These are phyloP conservation scores for Ochetophila trinervis DNA, from an alignment of 306 rosid genomes.

Conservation along the genomic window DNA sequence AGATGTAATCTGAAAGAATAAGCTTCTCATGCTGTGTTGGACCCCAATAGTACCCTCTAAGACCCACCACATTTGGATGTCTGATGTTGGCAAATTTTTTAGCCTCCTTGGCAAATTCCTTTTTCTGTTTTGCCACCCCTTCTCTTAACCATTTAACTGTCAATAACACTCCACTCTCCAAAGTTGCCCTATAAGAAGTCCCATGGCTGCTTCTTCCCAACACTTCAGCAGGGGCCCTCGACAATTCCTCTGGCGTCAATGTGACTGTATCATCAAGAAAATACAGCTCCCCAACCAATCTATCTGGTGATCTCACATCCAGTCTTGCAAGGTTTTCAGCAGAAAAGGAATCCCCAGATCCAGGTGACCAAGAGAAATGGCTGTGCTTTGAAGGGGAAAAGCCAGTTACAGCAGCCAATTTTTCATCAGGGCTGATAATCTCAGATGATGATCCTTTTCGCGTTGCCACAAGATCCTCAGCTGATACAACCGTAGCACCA, in stretches of 20 bases:
- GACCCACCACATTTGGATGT: slow-evolving; percentile 93
- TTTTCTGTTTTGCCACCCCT: slow-evolving; percentile 97
- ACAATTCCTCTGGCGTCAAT: slow-evolving; percentile 84
- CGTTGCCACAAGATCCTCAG: slow-evolving; percentile 76
- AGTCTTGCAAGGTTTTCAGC: slow-evolving; percentile 72
- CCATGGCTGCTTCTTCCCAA: slow-evolving; percentile 98
- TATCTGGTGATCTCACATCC: slow-evolving; percentile 86
- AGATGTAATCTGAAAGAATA: slow-evolving; percentile 86
- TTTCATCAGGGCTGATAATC: slow-evolving; percentile 62
- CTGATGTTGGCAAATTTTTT: slow-evolving; percentile 90
- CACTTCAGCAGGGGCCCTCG: slow-evolving; percentile 97
- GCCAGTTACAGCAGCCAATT: slow-evolving; percentile 54
- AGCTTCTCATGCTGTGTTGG: slow-evolving; percentile 99
- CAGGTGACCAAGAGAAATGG: slow-evolving; percentile 91
- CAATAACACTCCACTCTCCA: slow-evolving; percentile 72
- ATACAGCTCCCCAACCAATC: slow-evolving; percentile 84
- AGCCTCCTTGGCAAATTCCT: slow-evolving; percentile 94
- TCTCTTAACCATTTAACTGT: slow-evolving; percentile 98
- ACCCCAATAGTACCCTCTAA: slow-evolving; percentile 98
- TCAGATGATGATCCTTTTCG: slow-evolving; percentile 76
- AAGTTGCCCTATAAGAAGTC: slow-evolving; percentile 88
- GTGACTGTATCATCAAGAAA: slow-evolving; percentile 83
- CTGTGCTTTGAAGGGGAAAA: slow-evolving; percentile 85
- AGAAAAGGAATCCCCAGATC: slow-evolving; percentile 67
- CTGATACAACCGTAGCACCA: slow-evolving; percentile 71